Conservation (phyloP, 257 asterid genomes). For the Jasminum sambac region DNA sequence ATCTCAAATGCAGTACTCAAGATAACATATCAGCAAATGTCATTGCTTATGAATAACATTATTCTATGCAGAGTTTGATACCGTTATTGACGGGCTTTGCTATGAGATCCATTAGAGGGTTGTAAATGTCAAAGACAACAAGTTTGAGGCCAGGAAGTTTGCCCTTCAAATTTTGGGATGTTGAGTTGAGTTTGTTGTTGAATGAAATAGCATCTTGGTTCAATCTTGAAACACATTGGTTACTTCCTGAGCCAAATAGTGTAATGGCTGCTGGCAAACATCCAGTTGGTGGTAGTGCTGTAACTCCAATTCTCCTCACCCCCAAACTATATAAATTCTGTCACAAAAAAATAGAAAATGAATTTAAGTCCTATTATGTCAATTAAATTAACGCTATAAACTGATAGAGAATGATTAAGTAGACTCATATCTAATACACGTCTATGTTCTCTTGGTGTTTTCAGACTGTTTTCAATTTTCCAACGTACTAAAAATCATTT, state of each 20-base stretch:
- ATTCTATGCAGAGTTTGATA: conserved; percentile 14
- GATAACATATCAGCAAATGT: too few species aligned
- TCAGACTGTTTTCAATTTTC: too few species aligned
- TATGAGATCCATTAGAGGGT: conserved; percentile 64
- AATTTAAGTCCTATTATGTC: neutral
- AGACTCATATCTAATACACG: too few species aligned
- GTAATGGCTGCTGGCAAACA: conserved; percentile 90
- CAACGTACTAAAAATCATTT: too few species aligned
- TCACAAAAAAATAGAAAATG: neutral
- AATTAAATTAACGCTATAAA: neutral
- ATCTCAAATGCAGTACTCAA: too few species aligned
- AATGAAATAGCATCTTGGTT: conserved; percentile 65
- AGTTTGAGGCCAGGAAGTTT: conserved; percentile 64
- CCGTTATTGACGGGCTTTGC: conserved; percentile 57
- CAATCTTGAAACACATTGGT: conserved; percentile 61
- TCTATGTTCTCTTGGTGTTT: too few species aligned
- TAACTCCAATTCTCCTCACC: conserved; percentile 74
- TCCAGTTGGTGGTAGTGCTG: conserved; percentile 73
- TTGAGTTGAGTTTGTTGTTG: conserved; percentile 59
- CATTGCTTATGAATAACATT: neutral
- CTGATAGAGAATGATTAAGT: too few species aligned
- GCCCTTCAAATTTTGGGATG: conserved; percentile 56
- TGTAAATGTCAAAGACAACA: conserved; percentile 76
- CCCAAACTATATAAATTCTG: conserved; percentile 64
- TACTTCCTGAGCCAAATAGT: conserved; percentile 61